Percentiles rank a stretch among this genome's conserved stretches.
Evolutionary conservation across 129 eudicot genomes (phyloP).

Genomic region (Deinandra increscens): DNA sequence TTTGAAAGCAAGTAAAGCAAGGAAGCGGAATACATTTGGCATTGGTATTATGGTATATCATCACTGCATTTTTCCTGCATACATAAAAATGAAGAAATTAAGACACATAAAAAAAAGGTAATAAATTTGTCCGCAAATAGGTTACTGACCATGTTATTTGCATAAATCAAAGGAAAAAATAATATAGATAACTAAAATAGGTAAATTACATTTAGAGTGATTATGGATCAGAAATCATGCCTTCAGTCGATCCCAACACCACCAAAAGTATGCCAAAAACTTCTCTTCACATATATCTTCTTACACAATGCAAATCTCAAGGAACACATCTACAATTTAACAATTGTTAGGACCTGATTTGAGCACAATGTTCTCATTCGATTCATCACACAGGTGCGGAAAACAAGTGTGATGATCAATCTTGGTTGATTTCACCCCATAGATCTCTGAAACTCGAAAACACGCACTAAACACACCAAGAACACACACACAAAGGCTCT

Average conservation of each 20-base stretch:
- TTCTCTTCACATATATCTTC: conserved; percentile 85
- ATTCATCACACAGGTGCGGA: no score
- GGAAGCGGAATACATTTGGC: conserved; percentile 93
- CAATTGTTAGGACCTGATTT: no score
- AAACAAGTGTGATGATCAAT: no score
- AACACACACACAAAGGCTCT: no score
- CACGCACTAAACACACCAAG: no score
- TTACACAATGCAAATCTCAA: no score
- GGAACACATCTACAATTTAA: no score
- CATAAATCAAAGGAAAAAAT: background rate
- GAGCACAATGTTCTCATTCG: no score
- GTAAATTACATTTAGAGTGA: conserved; percentile 30
- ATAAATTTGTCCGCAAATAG: background rate
- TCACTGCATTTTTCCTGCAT: conserved; percentile 65
- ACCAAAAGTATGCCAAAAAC: conserved; percentile 97
- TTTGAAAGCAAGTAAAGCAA: conserved; percentile 94
- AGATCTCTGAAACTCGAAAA: no score
- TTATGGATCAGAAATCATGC: conserved; percentile 46
- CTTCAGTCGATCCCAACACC: conserved; percentile 96
- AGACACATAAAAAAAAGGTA: conserved; percentile 1
- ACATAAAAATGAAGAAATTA: conserved; percentile 9
- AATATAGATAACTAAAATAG: background rate
- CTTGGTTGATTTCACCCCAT: no score
- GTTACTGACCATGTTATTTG: conserved; percentile 12
- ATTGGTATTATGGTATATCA: conserved; percentile 86